Percentiles rank a stretch among this genome's conserved stretches.
Evolutionary conservation across 176 grass and related monocot genomes (phyloP).

Genomic region (Zizania latifolia): DNA sequence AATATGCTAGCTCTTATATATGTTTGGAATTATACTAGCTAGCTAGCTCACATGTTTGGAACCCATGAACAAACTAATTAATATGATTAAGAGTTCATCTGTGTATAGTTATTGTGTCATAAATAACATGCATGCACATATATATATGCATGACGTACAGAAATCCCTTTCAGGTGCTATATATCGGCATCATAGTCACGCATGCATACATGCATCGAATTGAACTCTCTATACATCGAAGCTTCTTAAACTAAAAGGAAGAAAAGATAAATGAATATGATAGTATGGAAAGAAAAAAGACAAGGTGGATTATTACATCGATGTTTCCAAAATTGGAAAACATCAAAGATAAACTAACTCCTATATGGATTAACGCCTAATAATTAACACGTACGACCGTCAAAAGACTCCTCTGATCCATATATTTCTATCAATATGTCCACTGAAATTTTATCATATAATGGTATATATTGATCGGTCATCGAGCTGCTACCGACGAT

Average conservation of each 20-base stretch:
- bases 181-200: not conserved
- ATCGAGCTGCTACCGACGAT: conserved; percentile 1
- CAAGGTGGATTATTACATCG: conserved; percentile 8
- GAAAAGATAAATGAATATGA: not conserved
- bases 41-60: not conserved
- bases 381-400: not conserved
- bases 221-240: not conserved
- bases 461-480: not conserved
- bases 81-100: not conserved
- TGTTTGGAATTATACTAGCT: too few species aligned
- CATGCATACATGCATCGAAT: not conserved
- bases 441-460: not conserved
- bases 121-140: not conserved
- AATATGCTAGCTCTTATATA: too few species aligned
- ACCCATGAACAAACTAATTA: not conserved
- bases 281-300: not conserved
- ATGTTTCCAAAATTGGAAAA: conserved; percentile 5
- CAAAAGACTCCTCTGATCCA: not conserved
- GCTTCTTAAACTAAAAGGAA: not conserved
- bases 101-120: not conserved
- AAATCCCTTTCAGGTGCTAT: not conserved
- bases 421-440: not conserved
- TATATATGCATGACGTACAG: not conserved
- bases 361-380: not conserved
- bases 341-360: not conserved